A percentile compares a stretch with the other conserved stretches of the same genome.
These are phyloP conservation scores for Ceratocystis papillata DNA, from an alignment of 2,329 filamentous ascomycete species.

Conservation along the genomic window DNA sequence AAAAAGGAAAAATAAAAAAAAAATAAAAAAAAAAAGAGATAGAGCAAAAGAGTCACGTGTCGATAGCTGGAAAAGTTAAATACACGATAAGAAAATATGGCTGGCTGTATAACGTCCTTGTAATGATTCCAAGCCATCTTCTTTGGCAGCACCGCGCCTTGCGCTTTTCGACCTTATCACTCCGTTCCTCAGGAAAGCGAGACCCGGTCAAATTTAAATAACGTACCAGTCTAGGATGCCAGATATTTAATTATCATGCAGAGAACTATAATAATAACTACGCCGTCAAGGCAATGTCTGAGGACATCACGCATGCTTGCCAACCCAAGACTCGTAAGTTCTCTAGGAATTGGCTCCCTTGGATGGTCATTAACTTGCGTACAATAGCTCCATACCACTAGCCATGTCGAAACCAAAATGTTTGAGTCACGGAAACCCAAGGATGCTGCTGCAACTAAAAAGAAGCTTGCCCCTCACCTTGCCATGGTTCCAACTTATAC, in stretches of 20 bases:
- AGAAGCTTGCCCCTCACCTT: neutral
- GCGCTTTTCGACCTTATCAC: neutral
- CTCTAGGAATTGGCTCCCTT: no score
- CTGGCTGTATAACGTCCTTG: neutral
- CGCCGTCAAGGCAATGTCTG: constrained; percentile 19
- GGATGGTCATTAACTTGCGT: neutral
- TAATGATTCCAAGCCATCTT: neutral
- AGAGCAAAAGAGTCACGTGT: neutral
- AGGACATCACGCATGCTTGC: neutral
- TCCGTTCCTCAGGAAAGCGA: neutral
- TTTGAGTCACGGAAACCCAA: neutral
- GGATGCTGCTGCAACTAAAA: neutral
- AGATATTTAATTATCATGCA: neutral
- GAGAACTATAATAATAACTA: neutral
- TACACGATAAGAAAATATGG: neutral
- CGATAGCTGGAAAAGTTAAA: constrained; percentile 8
- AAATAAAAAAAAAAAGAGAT: neutral
- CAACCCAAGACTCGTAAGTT: neutral
- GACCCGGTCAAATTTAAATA: no score
- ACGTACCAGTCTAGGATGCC: neutral
- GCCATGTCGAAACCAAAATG: neutral
- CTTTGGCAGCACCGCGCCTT: neutral
- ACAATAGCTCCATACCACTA: neutral
- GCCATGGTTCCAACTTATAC: neutral
- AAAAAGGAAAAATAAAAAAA: neutral